Conservation (phyloP, 345 rosid species). For the Lenwebbia sp. region DNA sequence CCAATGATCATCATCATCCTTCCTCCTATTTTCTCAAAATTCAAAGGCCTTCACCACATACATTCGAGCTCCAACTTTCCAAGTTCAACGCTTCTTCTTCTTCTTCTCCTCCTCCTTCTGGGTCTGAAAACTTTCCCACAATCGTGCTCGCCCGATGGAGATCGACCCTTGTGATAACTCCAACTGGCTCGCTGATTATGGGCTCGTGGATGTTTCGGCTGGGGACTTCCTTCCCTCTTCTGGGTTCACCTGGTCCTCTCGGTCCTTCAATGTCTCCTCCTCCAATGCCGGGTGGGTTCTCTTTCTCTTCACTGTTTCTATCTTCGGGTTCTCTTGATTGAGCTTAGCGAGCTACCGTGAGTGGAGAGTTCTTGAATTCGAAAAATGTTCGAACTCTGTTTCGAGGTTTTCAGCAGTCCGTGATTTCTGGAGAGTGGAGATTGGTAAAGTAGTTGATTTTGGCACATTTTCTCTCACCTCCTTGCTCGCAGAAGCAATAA, state of each 20-base stretch:
- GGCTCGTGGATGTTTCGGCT: not conserved
- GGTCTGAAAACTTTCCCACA: not conserved
- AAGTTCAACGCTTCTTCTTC: not conserved
- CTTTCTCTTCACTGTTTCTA: not conserved
- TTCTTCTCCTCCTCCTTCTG: not conserved
- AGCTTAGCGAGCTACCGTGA: not conserved
- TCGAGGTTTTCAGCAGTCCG: not conserved
- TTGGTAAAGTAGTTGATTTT: not conserved
- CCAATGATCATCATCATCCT: not conserved
- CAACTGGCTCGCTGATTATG: conserved; percentile 10
- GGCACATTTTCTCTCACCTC: not conserved
- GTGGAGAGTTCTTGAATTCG: not conserved
- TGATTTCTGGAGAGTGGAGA: not conserved
- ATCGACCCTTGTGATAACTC: not conserved
- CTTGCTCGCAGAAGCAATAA: not conserved
- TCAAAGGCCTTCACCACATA: not conserved
- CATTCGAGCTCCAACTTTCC: not conserved
- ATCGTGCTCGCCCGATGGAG: not conserved
- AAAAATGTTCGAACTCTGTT: not conserved
- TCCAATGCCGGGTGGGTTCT: not conserved
- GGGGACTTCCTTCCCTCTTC: not conserved
- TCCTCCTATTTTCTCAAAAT: not conserved
- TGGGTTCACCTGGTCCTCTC: conserved; percentile 1
- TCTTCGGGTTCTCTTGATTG: not conserved
- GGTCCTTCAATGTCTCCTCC: not conserved